Percentiles rank a stretch among this genome's conserved stretches.
Conservation (phyloP, 495 filamentous ascomycete species). For the Neurospora sp. region DNA sequence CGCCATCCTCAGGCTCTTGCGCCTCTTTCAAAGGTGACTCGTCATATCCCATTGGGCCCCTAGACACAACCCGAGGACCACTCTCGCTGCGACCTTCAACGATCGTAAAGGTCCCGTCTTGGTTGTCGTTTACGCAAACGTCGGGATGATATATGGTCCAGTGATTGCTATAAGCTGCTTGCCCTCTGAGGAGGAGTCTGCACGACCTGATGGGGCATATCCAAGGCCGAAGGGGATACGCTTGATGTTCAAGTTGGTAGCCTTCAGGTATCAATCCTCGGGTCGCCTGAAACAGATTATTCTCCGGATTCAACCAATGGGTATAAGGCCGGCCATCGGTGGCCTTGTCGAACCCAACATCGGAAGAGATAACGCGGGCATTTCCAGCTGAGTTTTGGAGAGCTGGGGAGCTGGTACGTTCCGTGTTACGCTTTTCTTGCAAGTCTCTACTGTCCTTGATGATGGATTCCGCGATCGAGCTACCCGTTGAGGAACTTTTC, state of each 20-base stretch:
- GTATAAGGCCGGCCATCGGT: constrained; percentile 4
- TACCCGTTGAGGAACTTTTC: not conserved
- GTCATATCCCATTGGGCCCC: not conserved
- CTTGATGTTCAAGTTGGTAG: constrained; percentile 2
- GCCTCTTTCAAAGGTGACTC: not conserved
- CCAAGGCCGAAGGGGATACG: constrained; percentile 1
- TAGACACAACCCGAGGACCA: not conserved
- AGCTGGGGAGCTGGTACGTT: not conserved
- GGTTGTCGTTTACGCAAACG: constrained; percentile 4
- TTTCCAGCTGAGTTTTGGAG: not conserved
- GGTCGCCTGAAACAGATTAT: not conserved
- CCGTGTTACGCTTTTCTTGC: not conserved
- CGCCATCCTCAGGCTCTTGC: not conserved
- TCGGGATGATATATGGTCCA: not conserved
- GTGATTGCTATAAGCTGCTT: not conserved
- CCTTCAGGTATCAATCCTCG: constrained; percentile 10
- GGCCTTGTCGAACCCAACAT: not conserved
- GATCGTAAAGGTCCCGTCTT: constrained; percentile 4
- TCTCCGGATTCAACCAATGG: constrained; percentile 3
- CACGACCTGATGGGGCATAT: constrained; percentile 13
- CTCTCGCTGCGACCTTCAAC: not conserved
- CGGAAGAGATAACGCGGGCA: not conserved
- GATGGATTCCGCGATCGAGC: not conserved
- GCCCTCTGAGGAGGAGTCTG: not conserved
- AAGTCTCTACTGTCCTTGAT: not conserved